A percentile compares a stretch with the other conserved stretches of the same genome.
Evolutionary conservation across 2,329 filamentous ascomycete genomes (phyloP).

Genomic region (Rhytidhysteron rufulum): DNA sequence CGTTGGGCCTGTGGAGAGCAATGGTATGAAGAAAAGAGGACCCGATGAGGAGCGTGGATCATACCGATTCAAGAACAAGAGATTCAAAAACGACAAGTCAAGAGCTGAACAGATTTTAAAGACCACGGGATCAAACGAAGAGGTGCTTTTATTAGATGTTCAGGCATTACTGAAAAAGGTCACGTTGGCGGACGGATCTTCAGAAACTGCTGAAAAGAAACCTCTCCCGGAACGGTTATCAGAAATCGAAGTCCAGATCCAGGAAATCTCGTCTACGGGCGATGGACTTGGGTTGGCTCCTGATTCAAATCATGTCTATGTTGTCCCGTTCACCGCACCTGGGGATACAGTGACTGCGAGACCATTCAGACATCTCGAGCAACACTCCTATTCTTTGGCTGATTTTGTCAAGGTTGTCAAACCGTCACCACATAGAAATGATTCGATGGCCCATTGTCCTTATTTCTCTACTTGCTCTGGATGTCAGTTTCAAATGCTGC

Average conservation of each 20-base stretch:
- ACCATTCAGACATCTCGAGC: conserved; percentile 66
- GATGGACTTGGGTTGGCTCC: conserved; percentile 78
- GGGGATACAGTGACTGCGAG: conserved; percentile 79
- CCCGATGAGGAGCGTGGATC: conserved; percentile 26
- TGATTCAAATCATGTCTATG: conserved; percentile 67
- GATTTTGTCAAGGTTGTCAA: conserved; percentile 77
- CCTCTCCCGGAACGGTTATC: conserved; percentile 62
- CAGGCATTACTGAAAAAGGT: conserved; percentile 38
- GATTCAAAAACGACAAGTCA: conserved; percentile 47
- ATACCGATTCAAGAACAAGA: conserved; percentile 31
- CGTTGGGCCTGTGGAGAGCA: conserved; percentile 25
- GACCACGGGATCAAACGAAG: conserved; percentile 46
- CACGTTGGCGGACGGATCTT: conserved; percentile 8
- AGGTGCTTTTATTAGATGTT: conserved; percentile 46
- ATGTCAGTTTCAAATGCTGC: conserved; percentile 97
- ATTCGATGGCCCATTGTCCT: conserved; percentile 70
- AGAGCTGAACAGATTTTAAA: conserved; percentile 34
- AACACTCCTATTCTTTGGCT: conserved; percentile 67
- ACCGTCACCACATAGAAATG: conserved; percentile 72
- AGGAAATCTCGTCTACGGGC: conserved; percentile 82
- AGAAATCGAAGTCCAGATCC: conserved; percentile 78
- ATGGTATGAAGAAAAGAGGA: conserved; percentile 27
- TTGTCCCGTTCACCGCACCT: conserved; percentile 83
- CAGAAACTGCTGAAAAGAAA: conserved; percentile 7
- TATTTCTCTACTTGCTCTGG: conserved; percentile 88